These are phyloP conservation scores for Stylonectria norvegica DNA, from an alignment of 2,329 filamentous ascomycete genomes.

Conservation along the genomic window DNA sequence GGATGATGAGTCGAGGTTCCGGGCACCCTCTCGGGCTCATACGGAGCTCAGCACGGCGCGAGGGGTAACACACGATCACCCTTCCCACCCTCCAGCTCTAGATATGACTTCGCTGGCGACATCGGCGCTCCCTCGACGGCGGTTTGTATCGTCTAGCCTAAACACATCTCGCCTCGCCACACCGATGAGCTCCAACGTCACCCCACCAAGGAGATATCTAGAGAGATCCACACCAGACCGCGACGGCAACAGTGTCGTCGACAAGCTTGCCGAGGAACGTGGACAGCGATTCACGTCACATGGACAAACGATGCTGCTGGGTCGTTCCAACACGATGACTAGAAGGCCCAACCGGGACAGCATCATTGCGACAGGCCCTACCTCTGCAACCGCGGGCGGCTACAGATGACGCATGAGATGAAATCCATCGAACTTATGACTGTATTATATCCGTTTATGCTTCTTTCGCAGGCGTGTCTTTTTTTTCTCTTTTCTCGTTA, in stretches of 20 bases:
- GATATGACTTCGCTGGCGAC: constrained; percentile 10
- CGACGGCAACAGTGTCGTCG: constrained; percentile 31
- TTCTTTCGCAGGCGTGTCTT: constrained; percentile 31
- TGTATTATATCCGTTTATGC: constrained; percentile 24
- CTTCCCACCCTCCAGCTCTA: constrained; percentile 22
- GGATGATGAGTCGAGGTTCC: constrained; percentile 48
- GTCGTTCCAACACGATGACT: constrained; percentile 45
- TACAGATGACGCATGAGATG: constrained; percentile 43
- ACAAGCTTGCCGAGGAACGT: constrained; percentile 25
- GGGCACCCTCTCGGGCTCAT: constrained; percentile 55
- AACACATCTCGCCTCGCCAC: constrained; percentile 44
- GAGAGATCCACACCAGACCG: constrained; percentile 44
- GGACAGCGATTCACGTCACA: constrained; percentile 42
- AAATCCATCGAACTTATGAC: constrained; percentile 26
- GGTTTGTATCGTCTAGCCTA: constrained; percentile 48
- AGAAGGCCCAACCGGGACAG: constrained; percentile 43
- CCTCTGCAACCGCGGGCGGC: constrained; percentile 38
- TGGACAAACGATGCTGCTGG: constrained; percentile 39
- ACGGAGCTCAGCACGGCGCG: constrained; percentile 51
- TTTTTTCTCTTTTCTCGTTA: constrained; percentile 29
- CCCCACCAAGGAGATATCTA: constrained; percentile 46
- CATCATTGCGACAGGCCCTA: constrained; percentile 32
- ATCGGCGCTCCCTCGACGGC: constrained; percentile 48
- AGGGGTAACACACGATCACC: constrained; percentile 25
- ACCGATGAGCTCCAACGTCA: constrained; percentile 36